Conservation (phyloP, 768 basidiomycete genomes). For the Panellus pusillus region DNA sequence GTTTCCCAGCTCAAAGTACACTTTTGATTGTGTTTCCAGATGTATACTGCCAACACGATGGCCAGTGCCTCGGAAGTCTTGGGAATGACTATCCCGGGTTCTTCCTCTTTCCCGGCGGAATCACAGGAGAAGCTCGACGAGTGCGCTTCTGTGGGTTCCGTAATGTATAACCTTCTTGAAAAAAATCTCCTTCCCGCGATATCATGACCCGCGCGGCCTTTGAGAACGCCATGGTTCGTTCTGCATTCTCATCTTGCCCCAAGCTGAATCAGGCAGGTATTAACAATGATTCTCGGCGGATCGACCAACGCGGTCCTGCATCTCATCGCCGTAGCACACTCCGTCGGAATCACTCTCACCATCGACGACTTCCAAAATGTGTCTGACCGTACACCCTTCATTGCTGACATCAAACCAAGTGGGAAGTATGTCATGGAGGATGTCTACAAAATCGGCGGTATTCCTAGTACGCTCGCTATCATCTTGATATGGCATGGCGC, state of each 20-base stretch:
- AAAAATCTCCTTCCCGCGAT: conserved; percentile 88
- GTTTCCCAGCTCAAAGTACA: no score
- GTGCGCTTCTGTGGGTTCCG: conserved; percentile 74
- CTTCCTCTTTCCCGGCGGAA: conserved; percentile 95
- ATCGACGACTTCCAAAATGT: conserved; percentile 94
- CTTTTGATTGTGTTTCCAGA: conserved; percentile 43
- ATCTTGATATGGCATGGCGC: conserved; percentile 2
- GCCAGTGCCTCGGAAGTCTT: conserved; percentile 92
- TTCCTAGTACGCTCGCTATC: conserved; percentile 69
- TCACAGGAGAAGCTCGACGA: conserved; percentile 86
- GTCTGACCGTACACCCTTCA: conserved; percentile 90
- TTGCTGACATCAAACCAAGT: conserved; percentile 95
- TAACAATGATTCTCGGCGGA: conserved; percentile 96
- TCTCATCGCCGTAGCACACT: conserved; percentile 94
- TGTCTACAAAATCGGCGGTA: conserved; percentile 92
- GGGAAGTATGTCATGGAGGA: conserved; percentile 99
- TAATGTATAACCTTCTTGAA: conserved; percentile 85
- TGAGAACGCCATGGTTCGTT: conserved; percentile 91
- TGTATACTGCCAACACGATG: conserved; percentile 99
- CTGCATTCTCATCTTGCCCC: conserved; percentile 5
- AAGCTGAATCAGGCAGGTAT: conserved; percentile 52
- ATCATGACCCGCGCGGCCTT: conserved; percentile 98
- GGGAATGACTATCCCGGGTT: conserved; percentile 95
- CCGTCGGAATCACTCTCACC: conserved; percentile 84
- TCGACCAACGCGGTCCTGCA: conserved; percentile 98